Percentiles rank a stretch among this genome's conserved stretches.
Conservation (phyloP, 345 rosid genomes). For the Microcos paniculata region DNA sequence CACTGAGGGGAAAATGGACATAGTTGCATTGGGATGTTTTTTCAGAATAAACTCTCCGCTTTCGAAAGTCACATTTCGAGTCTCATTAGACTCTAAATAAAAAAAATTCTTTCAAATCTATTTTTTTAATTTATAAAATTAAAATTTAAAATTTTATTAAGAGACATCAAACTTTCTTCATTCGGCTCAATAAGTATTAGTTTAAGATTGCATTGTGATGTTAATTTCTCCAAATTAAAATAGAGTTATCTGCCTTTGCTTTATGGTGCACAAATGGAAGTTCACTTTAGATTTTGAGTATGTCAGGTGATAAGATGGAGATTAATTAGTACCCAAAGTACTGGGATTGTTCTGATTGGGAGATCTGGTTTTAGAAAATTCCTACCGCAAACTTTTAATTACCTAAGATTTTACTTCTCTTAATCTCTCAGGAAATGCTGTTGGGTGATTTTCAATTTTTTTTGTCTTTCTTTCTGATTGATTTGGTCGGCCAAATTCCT, state of each 20-base stretch:
- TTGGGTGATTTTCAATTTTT: neutral
- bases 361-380: neutral
- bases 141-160: no score
- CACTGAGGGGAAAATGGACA: neutral
- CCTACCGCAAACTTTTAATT: neutral
- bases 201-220: no score
- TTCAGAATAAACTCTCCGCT: no score
- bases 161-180: no score
- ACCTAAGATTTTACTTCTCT: neutral
- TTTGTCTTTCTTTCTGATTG: neutral
- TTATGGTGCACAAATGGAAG: neutral
- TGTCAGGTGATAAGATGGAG: neutral
- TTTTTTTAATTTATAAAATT: no score
- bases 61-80: no score
- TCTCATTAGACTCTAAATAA: no score
- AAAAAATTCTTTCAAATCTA: no score
- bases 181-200: no score
- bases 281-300: neutral
- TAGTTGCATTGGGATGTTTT: neutral
- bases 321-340: slow-evolving; percentile 9
- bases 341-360: slow-evolving; percentile 23
- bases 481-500: slow-evolving; percentile 31
- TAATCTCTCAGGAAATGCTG: neutral
- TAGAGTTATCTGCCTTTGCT: neutral
- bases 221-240: neutral